A percentile compares a stretch with the other conserved stretches of the same genome.
Evolutionary conservation across 768 basidiomycete genomes (phyloP).

Genomic region (Suillus paluster): DNA sequence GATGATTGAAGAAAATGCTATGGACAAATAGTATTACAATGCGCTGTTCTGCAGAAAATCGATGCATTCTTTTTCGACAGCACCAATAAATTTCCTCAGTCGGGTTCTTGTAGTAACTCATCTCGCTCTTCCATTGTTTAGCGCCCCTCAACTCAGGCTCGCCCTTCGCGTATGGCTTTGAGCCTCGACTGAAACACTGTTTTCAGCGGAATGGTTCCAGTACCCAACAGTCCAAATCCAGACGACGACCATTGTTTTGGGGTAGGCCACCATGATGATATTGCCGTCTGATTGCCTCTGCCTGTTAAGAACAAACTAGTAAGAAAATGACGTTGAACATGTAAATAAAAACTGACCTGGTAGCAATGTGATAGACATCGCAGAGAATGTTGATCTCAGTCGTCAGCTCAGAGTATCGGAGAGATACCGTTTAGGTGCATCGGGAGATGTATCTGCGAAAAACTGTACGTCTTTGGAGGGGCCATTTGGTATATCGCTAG

Average conservation of each 20-base stretch:
- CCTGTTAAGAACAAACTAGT: background rate
- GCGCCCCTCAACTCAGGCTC: background rate
- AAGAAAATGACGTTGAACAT: background rate
- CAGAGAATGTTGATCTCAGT: background rate
- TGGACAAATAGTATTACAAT: too few species aligned
- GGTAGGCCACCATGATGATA: background rate
- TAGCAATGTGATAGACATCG: background rate
- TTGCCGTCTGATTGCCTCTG: background rate
- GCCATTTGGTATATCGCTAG: background rate
- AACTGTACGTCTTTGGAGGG: background rate
- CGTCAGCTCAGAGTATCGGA: background rate
- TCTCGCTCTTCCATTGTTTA: too few species aligned
- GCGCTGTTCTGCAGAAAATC: too few species aligned
- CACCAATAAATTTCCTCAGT: too few species aligned
- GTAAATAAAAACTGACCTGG: background rate
- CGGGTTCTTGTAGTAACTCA: too few species aligned
- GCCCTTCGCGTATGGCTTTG: background rate
- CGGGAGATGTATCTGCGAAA: background rate
- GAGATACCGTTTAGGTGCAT: background rate
- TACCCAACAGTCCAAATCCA: background rate
- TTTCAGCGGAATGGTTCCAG: background rate
- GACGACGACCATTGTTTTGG: background rate
- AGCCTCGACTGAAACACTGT: background rate
- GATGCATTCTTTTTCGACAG: too few species aligned
- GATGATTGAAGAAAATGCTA: too few species aligned